Evolutionary conservation across 176 grass and related monocot genomes (phyloP), one percentile per base, ranked within the genome.

Genomic region (Bonia amplexicaulis): DNA sequence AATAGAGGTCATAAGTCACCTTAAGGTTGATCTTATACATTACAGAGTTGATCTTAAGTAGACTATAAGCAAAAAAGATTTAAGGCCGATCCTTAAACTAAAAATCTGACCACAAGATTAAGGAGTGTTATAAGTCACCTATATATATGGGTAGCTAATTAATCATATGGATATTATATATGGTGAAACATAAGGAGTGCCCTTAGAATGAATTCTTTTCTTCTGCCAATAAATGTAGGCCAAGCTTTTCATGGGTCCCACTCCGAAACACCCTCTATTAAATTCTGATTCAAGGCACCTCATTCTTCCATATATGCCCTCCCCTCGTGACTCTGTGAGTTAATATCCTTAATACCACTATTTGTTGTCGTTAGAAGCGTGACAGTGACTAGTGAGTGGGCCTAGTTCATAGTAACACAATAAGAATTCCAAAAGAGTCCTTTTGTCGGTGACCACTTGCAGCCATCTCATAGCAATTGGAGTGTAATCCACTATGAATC

Each of bases 141-240:
- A n/a, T n/a, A n/a, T n/a, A 37, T 35, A 35, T 35, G 2, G 33
- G 4, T 35, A 35, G 2, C 33, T 4, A 35, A 35, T 5, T 37
- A 37, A 37, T 37, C 5, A 37, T 37, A 37, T 37, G 2, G 4
- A 37, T 0, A 37, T 37, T 4, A 37, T 5, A 5, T 0, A 3
- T 37, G 35, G 5, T 37, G 4, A 37, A 37, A 4, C 4, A 5
- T 37, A 5, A 5, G 35, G 35, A 5, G 35, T 37, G 35, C 35
- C 35, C 5, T 37, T 0, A 0, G 60, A 86, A 82, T 35, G 16
- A 75, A 31, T 89, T 76, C 61, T 89, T 89, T 80, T 37, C 61
- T 80, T 80, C 42, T 4, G 2, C n/a, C 69, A 78, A 74, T 74
- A 55, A 47, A 69, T 9, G 15, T 29, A 45, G 1, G 23, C 49